Evolutionary conservation across 495 filamentous ascomycete species (phyloP), one percentile per base, ranked within the genome.

Genomic region (Xylaria castorea): DNA sequence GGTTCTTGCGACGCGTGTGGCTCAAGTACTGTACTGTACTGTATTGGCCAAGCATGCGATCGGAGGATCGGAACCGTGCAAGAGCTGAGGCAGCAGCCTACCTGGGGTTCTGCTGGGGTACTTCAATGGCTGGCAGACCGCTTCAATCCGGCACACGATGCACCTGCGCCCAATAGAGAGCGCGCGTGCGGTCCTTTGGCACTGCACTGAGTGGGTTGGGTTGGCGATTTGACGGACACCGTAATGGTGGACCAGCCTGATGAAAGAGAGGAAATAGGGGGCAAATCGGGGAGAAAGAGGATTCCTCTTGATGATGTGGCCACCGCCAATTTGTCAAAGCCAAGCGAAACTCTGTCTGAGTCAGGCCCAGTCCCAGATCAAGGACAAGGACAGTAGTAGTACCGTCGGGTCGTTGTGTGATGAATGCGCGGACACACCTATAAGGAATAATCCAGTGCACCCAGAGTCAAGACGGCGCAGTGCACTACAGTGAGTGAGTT

Each of bases 311-410:
- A 71, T 73, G 77, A 79, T 79, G 77, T 79, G 77, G 77, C 77
- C 75, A 74, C 75, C 57, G 76, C 75, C 77, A 79, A 76, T 75
- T 74, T 76, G 75, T 76, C 77, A 75, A 76, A 79, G 69, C 60
- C 69, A 42, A 71, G 69, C 69, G 69, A 65, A 79, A 78, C 76
- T 70, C 62, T 73, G 74, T 77, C 76, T 76, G 77, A 79, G 74
- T 79, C 77, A 79, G 76, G 77, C 69, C 72, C 69, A 42, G 57
- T 71, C 60, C 60, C 32, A 44, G 68, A 60, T 61, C 66, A 75
- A 71, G 73, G 46, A 71, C 69, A 65, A 57, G 48, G 61, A 65
- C 46, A 55, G 48, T 8, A 53, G 68, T 34, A 55, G 36, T 25
- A 40, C 68, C 61, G 68, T 48, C 46, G 9, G 46, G n/a, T 12